phyloP scores from a whole-genome alignment of 1,284 basidiomycete genomes.

The Leccinum griseonigrum region DNA sequence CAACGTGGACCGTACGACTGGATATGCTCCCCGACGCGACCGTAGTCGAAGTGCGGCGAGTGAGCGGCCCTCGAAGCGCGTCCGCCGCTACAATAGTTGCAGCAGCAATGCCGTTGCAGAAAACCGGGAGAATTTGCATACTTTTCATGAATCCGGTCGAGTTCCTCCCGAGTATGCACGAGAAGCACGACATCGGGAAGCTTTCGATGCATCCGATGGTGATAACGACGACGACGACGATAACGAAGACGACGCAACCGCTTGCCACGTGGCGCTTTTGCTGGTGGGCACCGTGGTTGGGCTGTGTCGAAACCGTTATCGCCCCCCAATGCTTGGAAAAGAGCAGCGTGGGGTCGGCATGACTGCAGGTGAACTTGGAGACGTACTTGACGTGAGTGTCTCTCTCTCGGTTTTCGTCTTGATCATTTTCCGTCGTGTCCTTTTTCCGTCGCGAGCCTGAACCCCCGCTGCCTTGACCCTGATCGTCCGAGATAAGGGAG shows the following conservation, averaged over 20 bases:
- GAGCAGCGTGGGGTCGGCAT: conserved; percentile 18
- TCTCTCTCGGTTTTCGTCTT: background rate
- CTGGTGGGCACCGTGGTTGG: conserved; percentile 24
- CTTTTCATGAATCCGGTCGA: conserved; percentile 15
- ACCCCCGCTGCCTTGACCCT: conserved; percentile 21
- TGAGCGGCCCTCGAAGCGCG: conserved; percentile 30
- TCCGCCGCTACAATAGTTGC: conserved; percentile 11
- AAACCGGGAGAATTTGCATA: conserved; percentile 3
- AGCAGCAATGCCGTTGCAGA: conserved; percentile 10
- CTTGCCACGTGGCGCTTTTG: conserved; percentile 14
- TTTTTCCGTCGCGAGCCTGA: background rate
- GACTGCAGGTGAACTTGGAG: conserved; percentile 34
- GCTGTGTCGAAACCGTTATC: conserved; percentile 24
- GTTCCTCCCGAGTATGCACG: conserved; percentile 6
- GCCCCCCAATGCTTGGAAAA: conserved; percentile 1
- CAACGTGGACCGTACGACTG: background rate
- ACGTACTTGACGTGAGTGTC: conserved; percentile 41
- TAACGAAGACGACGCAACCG: conserved; percentile 3
- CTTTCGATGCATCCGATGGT: background rate
- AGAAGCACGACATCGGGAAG: conserved; percentile 2
- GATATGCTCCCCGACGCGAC: conserved; percentile 11
- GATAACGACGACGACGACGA: background rate
- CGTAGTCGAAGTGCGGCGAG: conserved; percentile 21
- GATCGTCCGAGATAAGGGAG: conserved; percentile 10
- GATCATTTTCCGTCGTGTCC: background rate